phyloP scores from a whole-genome alignment of 768 basidiomycete genomes.

The Sarcodon sp. region DNA sequence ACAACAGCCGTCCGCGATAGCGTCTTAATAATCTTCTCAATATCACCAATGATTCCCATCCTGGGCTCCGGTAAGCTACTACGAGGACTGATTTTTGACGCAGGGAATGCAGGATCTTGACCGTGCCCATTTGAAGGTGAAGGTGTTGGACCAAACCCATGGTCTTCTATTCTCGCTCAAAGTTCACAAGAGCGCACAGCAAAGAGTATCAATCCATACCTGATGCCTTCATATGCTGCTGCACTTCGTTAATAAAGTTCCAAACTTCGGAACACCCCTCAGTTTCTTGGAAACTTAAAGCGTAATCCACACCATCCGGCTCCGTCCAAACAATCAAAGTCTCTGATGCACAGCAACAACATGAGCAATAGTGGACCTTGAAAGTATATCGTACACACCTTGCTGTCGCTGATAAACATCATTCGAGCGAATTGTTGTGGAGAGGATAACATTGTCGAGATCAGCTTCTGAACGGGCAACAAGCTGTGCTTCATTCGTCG shows the following conservation, averaged over 20 bases:
- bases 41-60: constrained; percentile 65
- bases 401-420: constrained; percentile 84
- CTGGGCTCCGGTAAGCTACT: constrained; percentile 68
- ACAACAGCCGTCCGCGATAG: constrained; percentile 59
- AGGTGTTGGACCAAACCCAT: constrained; percentile 26
- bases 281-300: constrained; percentile 91
- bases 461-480: constrained; percentile 75
- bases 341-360: constrained; percentile 32
- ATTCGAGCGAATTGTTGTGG: constrained; percentile 67
- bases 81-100: constrained; percentile 52
- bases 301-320: constrained; percentile 87
- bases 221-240: constrained; percentile 61
- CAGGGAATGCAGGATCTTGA: constrained; percentile 30
- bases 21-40: constrained; percentile 67
- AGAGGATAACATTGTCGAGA: constrained; percentile 59
- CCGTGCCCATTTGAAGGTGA: constrained; percentile 51
- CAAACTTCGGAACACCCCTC: constrained; percentile 95
- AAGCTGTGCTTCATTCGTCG: constrained; percentile 65
- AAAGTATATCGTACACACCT: constrained; percentile 32
- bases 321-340: constrained; percentile 99
- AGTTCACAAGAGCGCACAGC: not conserved
- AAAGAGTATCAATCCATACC: constrained; percentile 26
- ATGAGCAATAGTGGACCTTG: not conserved
- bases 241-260: constrained; percentile 92
- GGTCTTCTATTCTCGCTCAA: not conserved